Conservation (phyloP, 768 basidiomycete genomes). For the Psilocybe cubensis region DNA sequence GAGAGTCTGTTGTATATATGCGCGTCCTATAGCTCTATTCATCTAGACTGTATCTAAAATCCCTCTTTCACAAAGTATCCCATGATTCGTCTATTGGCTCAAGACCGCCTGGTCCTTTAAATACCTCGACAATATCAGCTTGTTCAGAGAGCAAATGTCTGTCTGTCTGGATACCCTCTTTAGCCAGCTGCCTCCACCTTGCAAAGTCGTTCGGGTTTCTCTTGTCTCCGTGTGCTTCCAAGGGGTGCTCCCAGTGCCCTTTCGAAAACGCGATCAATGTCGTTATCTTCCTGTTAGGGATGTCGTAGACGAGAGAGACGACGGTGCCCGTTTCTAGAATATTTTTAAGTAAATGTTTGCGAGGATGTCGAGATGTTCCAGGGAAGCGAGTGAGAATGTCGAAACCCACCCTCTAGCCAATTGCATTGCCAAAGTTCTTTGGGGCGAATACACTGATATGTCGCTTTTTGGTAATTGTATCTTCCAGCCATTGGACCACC, state of each 20-base stretch:
- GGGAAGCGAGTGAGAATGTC: background rate
- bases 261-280: slow-evolving; percentile 5
- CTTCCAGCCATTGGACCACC: slow-evolving; percentile 3
- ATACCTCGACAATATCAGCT: slow-evolving; percentile 1
- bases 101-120: slow-evolving; percentile 1
- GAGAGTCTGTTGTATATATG: no score
- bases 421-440: slow-evolving; percentile 5
- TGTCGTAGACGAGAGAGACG: slow-evolving; percentile 4
- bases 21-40: no score
- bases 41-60: no score
- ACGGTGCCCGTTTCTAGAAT: slow-evolving; percentile 1
- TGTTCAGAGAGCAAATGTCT: slow-evolving; percentile 3
- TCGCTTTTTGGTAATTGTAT: slow-evolving; percentile 1
- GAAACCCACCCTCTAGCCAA: background rate
- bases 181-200: slow-evolving; percentile 1
- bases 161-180: slow-evolving; percentile 5
- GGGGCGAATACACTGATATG: slow-evolving; percentile 4
- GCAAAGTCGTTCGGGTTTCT: background rate
- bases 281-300: background rate
- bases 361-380: background rate
- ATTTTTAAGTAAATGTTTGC: background rate
- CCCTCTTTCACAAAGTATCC: slow-evolving; percentile 3
- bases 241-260: background rate
- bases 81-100: background rate
- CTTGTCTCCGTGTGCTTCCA: slow-evolving; percentile 6